Base-by-base conservation (phyloP, 176 grass and related monocot species). In the Cocos nucifera region DNA sequence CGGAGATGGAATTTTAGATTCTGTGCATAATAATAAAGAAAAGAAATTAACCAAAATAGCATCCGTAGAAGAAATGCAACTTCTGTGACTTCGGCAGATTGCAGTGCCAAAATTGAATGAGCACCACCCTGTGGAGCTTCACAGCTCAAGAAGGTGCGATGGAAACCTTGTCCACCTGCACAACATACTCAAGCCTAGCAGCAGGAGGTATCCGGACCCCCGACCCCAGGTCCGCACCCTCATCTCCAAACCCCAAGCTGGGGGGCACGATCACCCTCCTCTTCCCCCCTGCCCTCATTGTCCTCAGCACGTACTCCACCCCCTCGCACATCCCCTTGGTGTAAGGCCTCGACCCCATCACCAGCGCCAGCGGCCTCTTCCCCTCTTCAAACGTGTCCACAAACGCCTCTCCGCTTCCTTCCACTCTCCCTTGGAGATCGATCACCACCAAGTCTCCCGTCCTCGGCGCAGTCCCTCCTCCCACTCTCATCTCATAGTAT, bases 291-390 rank as follows among this genome's bases (percentile, higher is more conserved):
- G 71, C 82, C 59, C 60, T 81, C 93, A 91, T 97, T 35, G 87
- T 73, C 21, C 70, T 49, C 55, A 97, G 65, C 73, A 65, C 81
- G 56, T 75, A 69, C 73, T 97, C 93, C 32, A 97, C 61, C 19
- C 93, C 93, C 52, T 91, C 87, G 71, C 93, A 97, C 93, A 91
- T 74, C 15, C 93, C 93, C 69, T 78, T 75, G 51, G 81, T 91
- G 76, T 97, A 97, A 17, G 93, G 87, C 84, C 93, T 88, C 24
- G 84, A 98, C 1, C 84, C 93, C 93, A 98, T 83, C 23, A 98
- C 87, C 67, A 92, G 70, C 22, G 87, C 87, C 16, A 92, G 67
- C 15, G 93, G 84, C 63, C 93, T 66, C 58, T 82, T 91, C 16
- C 84, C 87, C 19, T 86, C 73, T 28, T 54, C 78, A 61, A 92